Evolutionary conservation across 2,329 filamentous ascomycete genomes (phyloP).

Genomic region (Dryadomyces quercus-mongolicae): DNA sequence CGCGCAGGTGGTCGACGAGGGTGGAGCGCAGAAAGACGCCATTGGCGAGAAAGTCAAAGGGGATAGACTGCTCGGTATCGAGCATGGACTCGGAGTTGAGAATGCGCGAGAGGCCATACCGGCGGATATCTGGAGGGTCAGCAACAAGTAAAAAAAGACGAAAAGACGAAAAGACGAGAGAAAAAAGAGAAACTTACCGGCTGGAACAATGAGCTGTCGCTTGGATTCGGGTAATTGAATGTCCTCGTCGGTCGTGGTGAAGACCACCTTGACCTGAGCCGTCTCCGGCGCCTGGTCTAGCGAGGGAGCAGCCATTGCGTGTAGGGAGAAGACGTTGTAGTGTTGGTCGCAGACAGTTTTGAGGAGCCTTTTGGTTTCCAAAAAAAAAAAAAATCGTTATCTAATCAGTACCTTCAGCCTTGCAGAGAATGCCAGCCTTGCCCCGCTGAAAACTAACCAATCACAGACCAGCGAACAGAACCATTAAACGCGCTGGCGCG

Average conservation of each 20-base stretch:
- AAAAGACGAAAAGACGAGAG: slow-evolving; percentile 7
- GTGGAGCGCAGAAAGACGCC: slow-evolving; percentile 82
- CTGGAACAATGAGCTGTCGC: slow-evolving; percentile 49
- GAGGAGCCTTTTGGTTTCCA: not conserved
- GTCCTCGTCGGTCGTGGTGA: slow-evolving; percentile 51
- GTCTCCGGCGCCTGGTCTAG: slow-evolving; percentile 15
- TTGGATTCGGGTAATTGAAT: slow-evolving; percentile 51
- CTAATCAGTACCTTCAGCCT: slow-evolving; percentile 2
- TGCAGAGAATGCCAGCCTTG: not conserved
- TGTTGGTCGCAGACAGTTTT: not conserved
- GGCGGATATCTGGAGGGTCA: slow-evolving; percentile 43
- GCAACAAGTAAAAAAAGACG: not conserved
- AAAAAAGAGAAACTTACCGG: slow-evolving; percentile 27
- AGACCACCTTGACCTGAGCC: slow-evolving; percentile 53
- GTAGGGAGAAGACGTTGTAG: not conserved
- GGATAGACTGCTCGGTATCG: slow-evolving; percentile 54
- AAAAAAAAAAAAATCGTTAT: slow-evolving; percentile 3
- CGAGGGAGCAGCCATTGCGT: not conserved
- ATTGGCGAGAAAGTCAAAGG: slow-evolving; percentile 92
- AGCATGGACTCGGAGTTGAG: slow-evolving; percentile 64
- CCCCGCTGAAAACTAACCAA: not conserved
- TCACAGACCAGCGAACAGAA: not conserved
- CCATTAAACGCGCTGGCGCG: not conserved
- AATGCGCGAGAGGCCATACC: slow-evolving; percentile 58
- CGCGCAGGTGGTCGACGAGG: slow-evolving; percentile 78